phyloP scores from a whole-genome alignment of 2,329 filamentous ascomycete genomes.

The Sordariomycetes sp. region DNA sequence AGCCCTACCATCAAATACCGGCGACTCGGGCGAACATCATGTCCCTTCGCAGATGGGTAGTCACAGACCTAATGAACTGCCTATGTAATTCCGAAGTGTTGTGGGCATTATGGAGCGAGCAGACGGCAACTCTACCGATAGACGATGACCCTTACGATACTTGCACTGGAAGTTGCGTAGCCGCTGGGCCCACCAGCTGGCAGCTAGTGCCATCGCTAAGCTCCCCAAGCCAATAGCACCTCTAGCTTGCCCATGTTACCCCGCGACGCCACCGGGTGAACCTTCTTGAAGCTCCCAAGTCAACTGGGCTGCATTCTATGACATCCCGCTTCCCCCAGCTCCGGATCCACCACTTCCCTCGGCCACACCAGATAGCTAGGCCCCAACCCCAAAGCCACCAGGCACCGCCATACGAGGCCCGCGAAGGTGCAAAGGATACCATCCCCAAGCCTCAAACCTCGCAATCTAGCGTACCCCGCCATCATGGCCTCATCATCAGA shows the following conservation, averaged over 20 bases:
- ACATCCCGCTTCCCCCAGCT: background rate
- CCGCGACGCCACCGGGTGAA: background rate
- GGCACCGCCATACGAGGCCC: background rate
- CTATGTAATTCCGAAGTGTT: too few relatives aligned
- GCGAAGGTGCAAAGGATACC: constrained; percentile 7
- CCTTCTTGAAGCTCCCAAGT: background rate
- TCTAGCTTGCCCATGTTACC: background rate
- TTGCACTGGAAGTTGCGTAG: too few relatives aligned
- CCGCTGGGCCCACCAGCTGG: background rate
- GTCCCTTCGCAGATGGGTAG: too few relatives aligned
- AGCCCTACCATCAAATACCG: too few relatives aligned
- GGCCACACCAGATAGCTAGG: background rate
- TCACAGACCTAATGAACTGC: too few relatives aligned
- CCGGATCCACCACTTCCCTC: background rate
- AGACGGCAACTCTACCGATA: too few relatives aligned
- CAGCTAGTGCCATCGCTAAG: background rate
- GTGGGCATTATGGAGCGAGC: too few relatives aligned
- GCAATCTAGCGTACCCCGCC: constrained; percentile 8
- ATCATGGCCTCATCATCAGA: constrained; percentile 45
- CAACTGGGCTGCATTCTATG: background rate
- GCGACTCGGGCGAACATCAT: too few relatives aligned
- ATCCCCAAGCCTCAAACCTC: background rate
- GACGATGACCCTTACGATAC: too few relatives aligned
- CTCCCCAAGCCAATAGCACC: background rate
- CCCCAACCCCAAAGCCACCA: background rate